A percentile compares a stretch with the other conserved stretches of the same genome.
Evolutionary conservation across 2,329 filamentous ascomycete species (phyloP).

Genomic region (Pseudogymnoascus sp.): DNA sequence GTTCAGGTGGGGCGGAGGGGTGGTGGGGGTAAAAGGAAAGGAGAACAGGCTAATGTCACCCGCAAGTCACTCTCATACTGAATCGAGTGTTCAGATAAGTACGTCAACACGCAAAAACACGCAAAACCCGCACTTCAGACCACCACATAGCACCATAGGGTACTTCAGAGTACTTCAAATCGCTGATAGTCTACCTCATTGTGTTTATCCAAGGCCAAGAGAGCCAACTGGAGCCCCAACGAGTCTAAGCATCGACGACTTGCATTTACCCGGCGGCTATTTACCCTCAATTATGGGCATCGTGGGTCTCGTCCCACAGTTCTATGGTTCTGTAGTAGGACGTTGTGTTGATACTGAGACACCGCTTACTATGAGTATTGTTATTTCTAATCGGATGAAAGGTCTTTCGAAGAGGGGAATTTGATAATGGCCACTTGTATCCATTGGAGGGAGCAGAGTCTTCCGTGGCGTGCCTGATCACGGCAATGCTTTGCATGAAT

Average conservation of each 20-base stretch:
- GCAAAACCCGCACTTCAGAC: background rate
- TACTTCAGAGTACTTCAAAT: background rate
- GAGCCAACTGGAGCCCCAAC: background rate
- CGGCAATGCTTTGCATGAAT: background rate
- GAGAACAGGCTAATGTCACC: slow-evolving; percentile 4
- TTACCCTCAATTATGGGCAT: background rate
- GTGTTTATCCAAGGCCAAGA: background rate
- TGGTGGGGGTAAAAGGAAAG: background rate
- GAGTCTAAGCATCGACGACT: slow-evolving; percentile 2
- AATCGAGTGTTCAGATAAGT: background rate
- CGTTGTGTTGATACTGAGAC: background rate
- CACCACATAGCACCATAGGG: background rate
- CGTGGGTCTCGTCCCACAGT: background rate
- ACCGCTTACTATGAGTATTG: background rate
- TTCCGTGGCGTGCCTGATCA: background rate
- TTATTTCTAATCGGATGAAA: background rate
- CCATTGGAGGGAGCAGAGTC: background rate
- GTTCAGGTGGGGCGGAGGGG: slow-evolving; percentile 3
- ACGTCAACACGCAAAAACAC: background rate
- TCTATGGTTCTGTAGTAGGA: background rate
- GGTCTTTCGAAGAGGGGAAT: background rate
- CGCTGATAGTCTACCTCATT: background rate
- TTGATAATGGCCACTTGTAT: background rate
- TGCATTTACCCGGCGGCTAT: slow-evolving; percentile 6
- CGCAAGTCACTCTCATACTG: background rate